Evolutionary conservation across 768 basidiomycete genomes (phyloP), one percentile per base, ranked within the genome.

Genomic region (Leccinum longicurvipes): DNA sequence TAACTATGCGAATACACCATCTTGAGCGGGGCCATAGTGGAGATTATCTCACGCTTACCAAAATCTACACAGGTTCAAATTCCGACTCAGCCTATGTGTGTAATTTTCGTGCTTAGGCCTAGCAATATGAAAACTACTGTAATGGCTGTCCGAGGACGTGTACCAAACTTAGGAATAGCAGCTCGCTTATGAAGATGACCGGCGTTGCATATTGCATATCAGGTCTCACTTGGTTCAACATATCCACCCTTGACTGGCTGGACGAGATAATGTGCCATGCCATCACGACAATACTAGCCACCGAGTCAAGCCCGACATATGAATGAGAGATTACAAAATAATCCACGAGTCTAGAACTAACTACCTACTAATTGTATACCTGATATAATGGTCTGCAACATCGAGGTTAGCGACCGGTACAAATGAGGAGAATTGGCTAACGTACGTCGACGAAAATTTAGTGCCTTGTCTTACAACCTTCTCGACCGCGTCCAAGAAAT

Each of bases 401-500:
- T 57, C 31, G 27, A 50, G 44, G 39, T 55, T 29, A 63, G 59
- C 19, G 17, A 2, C 28, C 32, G 31, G 39, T 7, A 14, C 1
- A 17, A 19, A 14, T 42, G 12, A 34, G 21, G 21, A 50, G 19
- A 54, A n/a, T 42, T 47, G 45, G 36, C n/a, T 10, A 52, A 60
- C 91, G 57, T 79, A 93, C 84, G 97, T 98, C 82, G 86, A 89
- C 3, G 94, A 97, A 77, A 98, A 99, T 76, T 98, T 98, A 65
- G 91, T 93, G 25, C 95, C 95, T 75, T 98, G 94, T 65, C 93
- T 82, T 39, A 98, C 93, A 55, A 99, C 97, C 76, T 98, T 98
- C 79, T 99, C 97, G 3, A 99, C 96, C 11, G 94, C 90, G 61
- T 97, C 94, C 69, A 99, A 76, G 77, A 98, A 99, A 73, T 99